phyloP scores from a whole-genome alignment of 2,329 filamentous ascomycete genomes.

The Monosporascus sp. region DNA sequence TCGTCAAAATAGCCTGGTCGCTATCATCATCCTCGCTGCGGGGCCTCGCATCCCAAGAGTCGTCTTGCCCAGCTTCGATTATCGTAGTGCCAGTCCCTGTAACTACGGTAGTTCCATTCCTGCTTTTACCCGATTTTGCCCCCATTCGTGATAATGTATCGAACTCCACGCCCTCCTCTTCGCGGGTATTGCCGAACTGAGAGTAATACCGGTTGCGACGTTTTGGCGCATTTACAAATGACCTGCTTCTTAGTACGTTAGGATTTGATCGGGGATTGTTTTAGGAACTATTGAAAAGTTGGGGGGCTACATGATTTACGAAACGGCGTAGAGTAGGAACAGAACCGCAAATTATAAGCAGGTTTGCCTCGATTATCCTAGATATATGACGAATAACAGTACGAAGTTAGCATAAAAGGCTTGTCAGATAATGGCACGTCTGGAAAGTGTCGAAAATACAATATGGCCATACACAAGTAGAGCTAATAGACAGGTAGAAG shows the following conservation, averaged over 20 bases:
- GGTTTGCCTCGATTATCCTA: conserved; percentile 23
- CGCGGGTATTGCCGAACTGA: background rate
- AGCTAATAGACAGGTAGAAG: too few species aligned
- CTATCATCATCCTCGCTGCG: background rate
- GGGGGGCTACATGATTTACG: conserved; percentile 16
- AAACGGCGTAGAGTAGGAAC: conserved; percentile 23
- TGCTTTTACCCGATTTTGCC: background rate
- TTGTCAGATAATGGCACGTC: too few species aligned
- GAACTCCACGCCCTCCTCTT: background rate
- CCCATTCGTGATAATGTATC: background rate
- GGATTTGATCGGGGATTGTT: background rate
- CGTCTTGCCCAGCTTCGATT: background rate
- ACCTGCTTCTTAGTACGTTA: background rate
- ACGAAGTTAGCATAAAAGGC: too few species aligned
- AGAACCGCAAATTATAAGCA: conserved; percentile 24
- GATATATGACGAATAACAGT: background rate
- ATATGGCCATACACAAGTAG: too few species aligned
- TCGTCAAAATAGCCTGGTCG: conserved; percentile 3
- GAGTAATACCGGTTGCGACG: background rate
- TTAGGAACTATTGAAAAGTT: background rate
- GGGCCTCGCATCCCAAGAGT: background rate
- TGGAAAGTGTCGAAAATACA: too few species aligned
- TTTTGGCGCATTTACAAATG: background rate
- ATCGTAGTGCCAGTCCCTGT: background rate
- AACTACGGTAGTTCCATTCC: background rate